Evolutionary conservation across 805 yeast genomes (phyloP).

Genomic region (Grigorovia yakushimaensis): DNA sequence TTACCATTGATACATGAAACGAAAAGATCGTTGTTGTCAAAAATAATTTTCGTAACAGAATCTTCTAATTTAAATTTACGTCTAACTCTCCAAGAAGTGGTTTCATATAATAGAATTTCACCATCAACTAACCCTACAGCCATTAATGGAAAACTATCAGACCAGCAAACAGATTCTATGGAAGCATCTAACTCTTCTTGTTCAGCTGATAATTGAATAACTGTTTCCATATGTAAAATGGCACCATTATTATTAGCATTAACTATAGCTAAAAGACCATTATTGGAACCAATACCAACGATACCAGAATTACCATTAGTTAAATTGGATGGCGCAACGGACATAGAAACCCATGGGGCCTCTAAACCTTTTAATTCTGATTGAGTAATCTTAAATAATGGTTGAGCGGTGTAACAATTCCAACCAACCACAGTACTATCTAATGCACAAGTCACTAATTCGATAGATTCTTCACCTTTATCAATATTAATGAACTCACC

Average conservation of each 20-base stretch:
- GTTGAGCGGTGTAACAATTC: constrained; percentile 75
- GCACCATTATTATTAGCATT: constrained; percentile 61
- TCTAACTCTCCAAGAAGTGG: constrained; percentile 80
- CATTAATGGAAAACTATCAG: constrained; percentile 49
- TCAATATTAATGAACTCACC: constrained; percentile 63
- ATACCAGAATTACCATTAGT: constrained; percentile 42
- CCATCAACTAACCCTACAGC: constrained; percentile 91
- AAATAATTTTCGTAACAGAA: constrained; percentile 71
- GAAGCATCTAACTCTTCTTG: constrained; percentile 58
- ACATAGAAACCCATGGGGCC: constrained; percentile 83
- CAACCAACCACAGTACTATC: constrained; percentile 83
- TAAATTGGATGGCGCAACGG: constrained; percentile 27
- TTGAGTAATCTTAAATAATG: constrained; percentile 55
- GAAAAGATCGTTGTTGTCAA: constrained; percentile 47
- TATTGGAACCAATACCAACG: constrained; percentile 76
- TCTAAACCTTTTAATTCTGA: constrained; percentile 60
- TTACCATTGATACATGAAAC: constrained; percentile 80
- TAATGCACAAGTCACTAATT: constrained; percentile 67
- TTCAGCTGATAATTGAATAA: constrained; percentile 46
- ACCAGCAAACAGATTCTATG: constrained; percentile 78
- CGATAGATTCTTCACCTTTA: constrained; percentile 46
- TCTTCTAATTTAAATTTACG: constrained; percentile 61
- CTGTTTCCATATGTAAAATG: constrained; percentile 54
- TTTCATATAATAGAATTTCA: constrained; percentile 70
- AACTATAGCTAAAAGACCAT: constrained; percentile 74